Evolutionary conservation across 768 basidiomycete species (phyloP).

Genomic region (Lanmaoa pseudosensibilis): DNA sequence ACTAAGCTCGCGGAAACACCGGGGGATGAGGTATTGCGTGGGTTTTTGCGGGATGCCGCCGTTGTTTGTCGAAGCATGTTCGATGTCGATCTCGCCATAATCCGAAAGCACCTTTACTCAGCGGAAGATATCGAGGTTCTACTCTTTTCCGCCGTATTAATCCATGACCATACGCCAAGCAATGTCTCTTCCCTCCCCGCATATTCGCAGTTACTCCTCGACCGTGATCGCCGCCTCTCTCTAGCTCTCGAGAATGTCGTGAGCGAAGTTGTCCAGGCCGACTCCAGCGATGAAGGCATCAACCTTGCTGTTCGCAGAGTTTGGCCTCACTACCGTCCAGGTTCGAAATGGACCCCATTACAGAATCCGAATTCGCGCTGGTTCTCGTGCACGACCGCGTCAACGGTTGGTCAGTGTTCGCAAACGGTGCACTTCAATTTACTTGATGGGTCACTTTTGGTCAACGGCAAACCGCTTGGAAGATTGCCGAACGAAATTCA

Average conservation of each 20-base stretch:
- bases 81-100: slow-evolving; percentile 22
- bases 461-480: slow-evolving; percentile 28
- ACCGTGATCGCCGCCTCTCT: slow-evolving; percentile 34
- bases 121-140: slow-evolving; percentile 25
- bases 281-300: slow-evolving; percentile 9
- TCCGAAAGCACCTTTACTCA: slow-evolving; percentile 15
- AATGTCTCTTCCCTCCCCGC: slow-evolving; percentile 1
- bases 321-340: slow-evolving; percentile 27
- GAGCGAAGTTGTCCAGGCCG: background rate
- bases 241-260: slow-evolving; percentile 21
- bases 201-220: slow-evolving; percentile 20
- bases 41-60: slow-evolving; percentile 37
- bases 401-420: slow-evolving; percentile 5
- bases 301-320: slow-evolving; percentile 20
- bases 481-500: slow-evolving; percentile 22
- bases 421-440: slow-evolving; percentile 26
- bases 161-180: slow-evolving; percentile 28
- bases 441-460: slow-evolving; percentile 27
- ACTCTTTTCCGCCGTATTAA: slow-evolving; percentile 24
- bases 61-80: slow-evolving; percentile 38
- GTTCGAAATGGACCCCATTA: slow-evolving; percentile 22
- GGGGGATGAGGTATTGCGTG: slow-evolving; percentile 17
- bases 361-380: slow-evolving; percentile 20
- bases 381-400: slow-evolving; percentile 21
- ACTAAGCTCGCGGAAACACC: slow-evolving; percentile 18